Percentiles rank a stretch among this genome's conserved stretches.
Conservation (phyloP, 2,329 filamentous ascomycete genomes). For the Colletotrichum sidae region DNA sequence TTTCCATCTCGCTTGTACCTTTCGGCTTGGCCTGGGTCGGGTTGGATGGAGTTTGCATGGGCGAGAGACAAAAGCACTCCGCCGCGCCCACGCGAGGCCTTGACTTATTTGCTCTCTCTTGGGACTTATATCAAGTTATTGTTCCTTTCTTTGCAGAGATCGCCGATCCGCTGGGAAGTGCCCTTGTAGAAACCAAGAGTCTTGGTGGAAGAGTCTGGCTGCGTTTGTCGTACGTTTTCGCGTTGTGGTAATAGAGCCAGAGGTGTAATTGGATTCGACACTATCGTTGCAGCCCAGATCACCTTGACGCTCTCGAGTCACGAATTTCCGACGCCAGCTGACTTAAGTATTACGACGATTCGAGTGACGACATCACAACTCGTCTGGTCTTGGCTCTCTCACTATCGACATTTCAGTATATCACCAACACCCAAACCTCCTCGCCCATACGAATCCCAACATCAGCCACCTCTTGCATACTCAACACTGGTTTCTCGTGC, state of each 20-base stretch:
- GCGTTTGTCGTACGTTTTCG: background rate
- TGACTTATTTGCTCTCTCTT: background rate
- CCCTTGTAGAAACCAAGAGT: background rate
- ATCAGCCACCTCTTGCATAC: background rate
- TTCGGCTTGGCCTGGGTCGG: conserved; percentile 1
- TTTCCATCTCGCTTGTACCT: background rate
- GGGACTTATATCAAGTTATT: conserved; percentile 22
- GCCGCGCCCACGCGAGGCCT: background rate
- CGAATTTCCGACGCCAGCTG: background rate
- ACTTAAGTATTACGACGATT: background rate
- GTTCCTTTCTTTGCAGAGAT: background rate
- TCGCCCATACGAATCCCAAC: background rate
- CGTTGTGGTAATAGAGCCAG: background rate
- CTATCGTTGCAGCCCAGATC: conserved; percentile 6
- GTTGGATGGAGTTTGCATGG: background rate
- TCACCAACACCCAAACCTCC: background rate
- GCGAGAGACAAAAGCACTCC: conserved; percentile 5
- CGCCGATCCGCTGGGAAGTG: conserved; percentile 1
- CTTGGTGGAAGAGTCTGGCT: background rate
- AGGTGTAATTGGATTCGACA: background rate
- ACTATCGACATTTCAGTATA: background rate
- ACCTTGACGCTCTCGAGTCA: background rate
- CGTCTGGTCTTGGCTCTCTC: background rate
- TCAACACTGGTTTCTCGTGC: background rate
- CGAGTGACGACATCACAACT: conserved; percentile 6